These are phyloP conservation scores for Tricholoma bakamatsutake DNA, from an alignment of 768 basidiomycete species.

Conservation along the genomic window DNA sequence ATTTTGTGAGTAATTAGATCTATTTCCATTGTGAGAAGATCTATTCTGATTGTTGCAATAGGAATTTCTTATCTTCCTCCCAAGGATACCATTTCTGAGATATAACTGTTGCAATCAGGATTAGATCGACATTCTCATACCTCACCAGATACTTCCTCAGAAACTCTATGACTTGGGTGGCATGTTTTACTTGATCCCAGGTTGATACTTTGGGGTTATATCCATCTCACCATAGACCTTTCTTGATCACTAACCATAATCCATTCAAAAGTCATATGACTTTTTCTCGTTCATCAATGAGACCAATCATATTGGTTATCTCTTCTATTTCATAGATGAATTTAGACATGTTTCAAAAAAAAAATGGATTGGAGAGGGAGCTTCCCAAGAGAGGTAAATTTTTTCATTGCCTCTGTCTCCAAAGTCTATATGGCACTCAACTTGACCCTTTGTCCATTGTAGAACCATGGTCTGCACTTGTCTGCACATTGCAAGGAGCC, in stretches of 20 bases:
- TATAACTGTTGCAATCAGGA: not conserved
- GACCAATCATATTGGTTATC: constrained; percentile 27
- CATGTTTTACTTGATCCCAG: constrained; percentile 4
- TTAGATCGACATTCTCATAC: not conserved
- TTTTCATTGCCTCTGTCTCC: no score
- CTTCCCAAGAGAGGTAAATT: no score
- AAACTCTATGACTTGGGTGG: constrained; percentile 5
- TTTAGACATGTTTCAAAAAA: no score
- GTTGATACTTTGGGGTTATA: constrained; percentile 6
- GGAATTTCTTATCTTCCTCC: not conserved
- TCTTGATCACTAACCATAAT: not conserved
- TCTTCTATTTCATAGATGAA: constrained; percentile 30
- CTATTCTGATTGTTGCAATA: not conserved
- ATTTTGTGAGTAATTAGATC: not conserved
- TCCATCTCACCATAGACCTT: constrained; percentile 4
- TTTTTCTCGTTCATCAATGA: constrained; percentile 18
- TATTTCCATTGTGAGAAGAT: not conserved
- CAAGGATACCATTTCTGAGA: not conserved
- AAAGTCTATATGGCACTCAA: no score
- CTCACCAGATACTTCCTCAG: not conserved
- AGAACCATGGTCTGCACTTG: no score
- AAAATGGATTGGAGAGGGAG: no score
- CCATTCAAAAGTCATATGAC: constrained; percentile 32
- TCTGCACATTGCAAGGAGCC: no score
- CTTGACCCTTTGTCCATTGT: no score